Evolutionary conservation across 306 rosid species (phyloP), one percentile per base, ranked within the genome.

Genomic region (Bauhinia variegata): DNA sequence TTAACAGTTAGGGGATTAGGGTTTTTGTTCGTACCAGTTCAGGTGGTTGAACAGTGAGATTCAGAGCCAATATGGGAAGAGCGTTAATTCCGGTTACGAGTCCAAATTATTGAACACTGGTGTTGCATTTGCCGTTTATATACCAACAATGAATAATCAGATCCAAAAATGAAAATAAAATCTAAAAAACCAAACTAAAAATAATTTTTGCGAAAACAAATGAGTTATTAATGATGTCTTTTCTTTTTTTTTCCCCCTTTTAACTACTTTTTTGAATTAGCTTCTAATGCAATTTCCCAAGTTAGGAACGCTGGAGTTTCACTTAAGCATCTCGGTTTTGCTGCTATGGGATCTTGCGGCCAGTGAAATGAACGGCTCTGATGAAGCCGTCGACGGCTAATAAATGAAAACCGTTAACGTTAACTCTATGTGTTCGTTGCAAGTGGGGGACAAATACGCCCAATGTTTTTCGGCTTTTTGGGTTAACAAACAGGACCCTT

Each of bases 11-110:
- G 67, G 60, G 63, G 54, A 66, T 63, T 80, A 79, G 93, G 91
- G 91, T 76, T 87, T 92, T 81, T 62, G 73, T 65, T 62, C 76
- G 41, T 63, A 78, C 80, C 79, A 19, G 66, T 72, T 60, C 17
- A n/a, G 78, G 69, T 70, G 32, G 75, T 55, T 63, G 42, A n/a
- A n/a, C n/a, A n/a, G 68, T 69, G 86, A 75, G 86, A 87, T 85
- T 84, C 70, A 74, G 75, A 75, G 53, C 78, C 71, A 70, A 51
- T 46, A 56, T 47, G n/a, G 68, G 73, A 76, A 66, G 76, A 83
- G 75, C 57, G 75, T 31, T 65, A 70, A 64, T 74, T 51, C 62
- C 67, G 70, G 78, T 75, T 56, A n/a, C n/a, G 78, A 77, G 84
- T 83, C 83, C 85, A 72, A 78, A 71, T 70, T 71, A 60, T 73